These are phyloP conservation scores for Rubus parviflorus DNA, from an alignment of 306 rosid species.

Conservation along the genomic window DNA sequence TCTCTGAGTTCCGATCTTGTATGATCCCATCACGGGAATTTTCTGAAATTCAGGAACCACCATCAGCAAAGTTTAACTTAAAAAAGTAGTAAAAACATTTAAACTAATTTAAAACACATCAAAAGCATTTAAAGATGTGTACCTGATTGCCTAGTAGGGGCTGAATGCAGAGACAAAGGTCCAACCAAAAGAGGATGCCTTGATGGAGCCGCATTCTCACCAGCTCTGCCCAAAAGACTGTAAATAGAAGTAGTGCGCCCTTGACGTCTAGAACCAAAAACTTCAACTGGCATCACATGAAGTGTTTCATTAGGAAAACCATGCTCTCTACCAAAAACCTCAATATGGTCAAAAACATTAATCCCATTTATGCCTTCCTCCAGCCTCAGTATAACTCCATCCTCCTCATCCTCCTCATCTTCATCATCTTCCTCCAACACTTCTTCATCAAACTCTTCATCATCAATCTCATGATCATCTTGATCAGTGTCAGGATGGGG, in stretches of 20 bases:
- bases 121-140: constrained; percentile 6
- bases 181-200: constrained; percentile 91
- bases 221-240: constrained; percentile 86
- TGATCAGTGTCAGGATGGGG: constrained; percentile 91
- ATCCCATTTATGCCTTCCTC: constrained; percentile 99
- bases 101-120: not conserved
- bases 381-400: constrained; percentile 85
- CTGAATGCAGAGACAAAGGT: constrained; percentile 57
- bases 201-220: constrained; percentile 75
- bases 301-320: constrained; percentile 82
- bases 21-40: constrained; percentile 33
- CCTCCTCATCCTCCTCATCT: constrained; percentile 94
- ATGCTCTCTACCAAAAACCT: constrained; percentile 87
- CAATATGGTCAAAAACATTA: constrained; percentile 92
- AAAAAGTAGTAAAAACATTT: not conserved
- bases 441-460: constrained; percentile 90
- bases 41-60: constrained; percentile 36
- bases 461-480: constrained; percentile 93
- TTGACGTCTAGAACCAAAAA: constrained; percentile 92
- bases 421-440: constrained; percentile 94
- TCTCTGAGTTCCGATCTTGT: constrained; percentile 64
- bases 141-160: constrained; percentile 64
- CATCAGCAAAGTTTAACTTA: not conserved
- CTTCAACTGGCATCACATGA: constrained; percentile 96
- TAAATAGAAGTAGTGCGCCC: constrained; percentile 95